Conservation (phyloP, 148 eudicot species). For the Rhododendron molle region DNA sequence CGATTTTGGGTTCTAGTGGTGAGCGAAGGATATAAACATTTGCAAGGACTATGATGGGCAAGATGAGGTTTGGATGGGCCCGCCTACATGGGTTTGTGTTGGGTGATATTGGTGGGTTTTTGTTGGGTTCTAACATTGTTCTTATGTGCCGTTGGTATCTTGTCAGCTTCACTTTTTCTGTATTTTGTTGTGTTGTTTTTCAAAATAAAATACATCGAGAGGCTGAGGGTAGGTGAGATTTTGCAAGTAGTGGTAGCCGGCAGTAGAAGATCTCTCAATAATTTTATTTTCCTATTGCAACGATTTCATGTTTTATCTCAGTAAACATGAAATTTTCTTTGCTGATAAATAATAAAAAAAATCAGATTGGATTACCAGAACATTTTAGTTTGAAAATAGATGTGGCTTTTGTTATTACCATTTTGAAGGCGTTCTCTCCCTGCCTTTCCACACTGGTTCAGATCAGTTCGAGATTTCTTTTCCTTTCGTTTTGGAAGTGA, state of each 20-base stretch:
- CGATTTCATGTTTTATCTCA: not conserved
- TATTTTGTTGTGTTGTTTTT: not conserved
- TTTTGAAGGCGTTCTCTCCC: not conserved
- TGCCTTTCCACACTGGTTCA: not conserved
- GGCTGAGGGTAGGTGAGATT: not conserved
- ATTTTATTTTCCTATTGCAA: too few species aligned
- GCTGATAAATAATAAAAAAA: not conserved
- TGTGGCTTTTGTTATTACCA: not conserved
- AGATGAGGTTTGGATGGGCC: not conserved
- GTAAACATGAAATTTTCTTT: not conserved
- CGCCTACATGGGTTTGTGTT: not conserved
- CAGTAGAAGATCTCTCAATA: not conserved
- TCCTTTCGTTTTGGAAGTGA: not conserved
- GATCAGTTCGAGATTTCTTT: not conserved
- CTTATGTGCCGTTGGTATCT: not conserved
- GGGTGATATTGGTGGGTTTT: not conserved
- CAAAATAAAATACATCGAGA: not conserved
- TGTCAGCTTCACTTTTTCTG: not conserved
- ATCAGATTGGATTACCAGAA: not conserved
- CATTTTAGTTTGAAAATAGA: not conserved
- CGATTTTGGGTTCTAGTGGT: not conserved
- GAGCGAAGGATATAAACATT: not conserved
- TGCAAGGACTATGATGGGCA: not conserved
- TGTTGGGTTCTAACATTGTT: not conserved
- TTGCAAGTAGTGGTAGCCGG: not conserved